phyloP scores from a whole-genome alignment of 768 basidiomycete species.

The Lentinus tigrinus region DNA sequence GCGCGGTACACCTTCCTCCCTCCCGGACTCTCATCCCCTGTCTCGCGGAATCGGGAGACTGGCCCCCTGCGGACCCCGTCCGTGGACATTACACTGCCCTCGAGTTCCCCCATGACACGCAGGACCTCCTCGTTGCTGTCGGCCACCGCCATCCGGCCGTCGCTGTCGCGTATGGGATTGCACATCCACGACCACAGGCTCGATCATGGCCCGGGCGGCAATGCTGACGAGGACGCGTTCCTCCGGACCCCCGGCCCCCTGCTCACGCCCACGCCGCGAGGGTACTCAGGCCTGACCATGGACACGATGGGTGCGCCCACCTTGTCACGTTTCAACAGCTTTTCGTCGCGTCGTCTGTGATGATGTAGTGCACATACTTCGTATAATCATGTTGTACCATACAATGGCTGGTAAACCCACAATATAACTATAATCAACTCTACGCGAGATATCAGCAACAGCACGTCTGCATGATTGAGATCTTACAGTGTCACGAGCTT shows the following conservation, averaged over 20 bases:
- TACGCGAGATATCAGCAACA: too few species aligned
- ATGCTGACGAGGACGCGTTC: not conserved
- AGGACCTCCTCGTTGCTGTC: too few species aligned
- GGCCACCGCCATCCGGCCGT: not conserved
- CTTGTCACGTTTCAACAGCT: too few species aligned
- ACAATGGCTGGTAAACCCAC: too few species aligned
- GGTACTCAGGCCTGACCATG: too few species aligned
- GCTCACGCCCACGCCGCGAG: too few species aligned
- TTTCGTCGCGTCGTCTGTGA: too few species aligned
- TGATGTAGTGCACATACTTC: too few species aligned
- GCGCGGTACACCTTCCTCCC: constrained; percentile 13
- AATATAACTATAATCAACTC: too few species aligned
- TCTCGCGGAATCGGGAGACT: not conserved
- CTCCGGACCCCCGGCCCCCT: not conserved
- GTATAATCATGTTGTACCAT: too few species aligned
- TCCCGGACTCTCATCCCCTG: constrained; percentile 7
- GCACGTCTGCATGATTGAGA: not conserved
- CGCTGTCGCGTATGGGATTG: constrained; percentile 3
- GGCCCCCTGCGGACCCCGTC: not conserved
- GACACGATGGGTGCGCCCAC: too few species aligned
- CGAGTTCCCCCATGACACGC: not conserved
- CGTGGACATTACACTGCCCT: not conserved
- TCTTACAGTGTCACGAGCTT: not conserved
- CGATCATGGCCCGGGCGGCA: constrained; percentile 1
- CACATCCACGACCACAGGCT: constrained; percentile 1